These are phyloP conservation scores for Yamadazyma ubonensis DNA, from an alignment of 805 yeast genomes.

Conservation along the genomic window DNA sequence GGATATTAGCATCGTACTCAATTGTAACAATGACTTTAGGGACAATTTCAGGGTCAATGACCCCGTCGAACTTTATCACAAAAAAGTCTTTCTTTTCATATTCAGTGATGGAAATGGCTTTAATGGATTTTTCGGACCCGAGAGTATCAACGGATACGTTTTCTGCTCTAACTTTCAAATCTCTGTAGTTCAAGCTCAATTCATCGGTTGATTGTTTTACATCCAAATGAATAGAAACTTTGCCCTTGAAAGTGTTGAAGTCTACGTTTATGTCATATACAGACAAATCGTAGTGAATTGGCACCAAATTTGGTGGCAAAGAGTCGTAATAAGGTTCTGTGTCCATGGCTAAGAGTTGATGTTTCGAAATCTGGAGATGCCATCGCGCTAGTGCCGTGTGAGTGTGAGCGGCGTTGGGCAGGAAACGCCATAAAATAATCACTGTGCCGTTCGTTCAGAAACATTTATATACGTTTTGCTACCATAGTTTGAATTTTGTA, in stretches of 20 bases:
- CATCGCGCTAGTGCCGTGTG: not conserved
- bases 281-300: constrained; percentile 66
- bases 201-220: constrained; percentile 42
- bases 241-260: constrained; percentile 47
- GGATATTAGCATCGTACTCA: constrained; percentile 43
- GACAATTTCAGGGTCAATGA: constrained; percentile 21
- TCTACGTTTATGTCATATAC: constrained; percentile 59
- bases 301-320: constrained; percentile 65
- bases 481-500: too few relatives aligned
- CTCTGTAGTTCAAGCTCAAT: constrained; percentile 50
- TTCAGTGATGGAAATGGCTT: constrained; percentile 8
- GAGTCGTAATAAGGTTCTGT: constrained; percentile 39
- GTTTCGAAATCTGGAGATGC: not conserved
- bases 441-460: too few relatives aligned
- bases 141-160: constrained; percentile 18
- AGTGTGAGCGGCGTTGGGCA: not conserved
- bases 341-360: not conserved
- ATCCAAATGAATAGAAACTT: constrained; percentile 46
- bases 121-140: constrained; percentile 19
- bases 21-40: constrained; percentile 26
- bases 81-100: constrained; percentile 62
- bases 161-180: constrained; percentile 28
- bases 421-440: too few relatives aligned
- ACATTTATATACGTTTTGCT: too few relatives aligned
- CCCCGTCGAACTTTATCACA: constrained; percentile 53